Percentiles rank a stretch among this genome's conserved stretches.
Conservation (phyloP, 495 filamentous ascomycete species). For the Endocarpon pusillum region DNA sequence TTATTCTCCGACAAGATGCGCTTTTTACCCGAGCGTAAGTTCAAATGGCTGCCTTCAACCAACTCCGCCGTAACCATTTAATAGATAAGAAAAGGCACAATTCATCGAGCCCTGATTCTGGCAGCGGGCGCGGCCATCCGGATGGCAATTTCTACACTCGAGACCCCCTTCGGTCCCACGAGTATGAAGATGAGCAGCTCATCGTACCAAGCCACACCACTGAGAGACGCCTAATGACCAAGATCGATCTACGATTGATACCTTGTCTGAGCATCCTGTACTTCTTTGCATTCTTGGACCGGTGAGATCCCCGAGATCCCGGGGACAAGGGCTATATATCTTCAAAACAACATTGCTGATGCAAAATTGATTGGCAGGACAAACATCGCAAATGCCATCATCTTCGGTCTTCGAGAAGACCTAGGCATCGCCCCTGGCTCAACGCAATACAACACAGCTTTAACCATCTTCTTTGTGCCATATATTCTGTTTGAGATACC, state of each 20-base stretch:
- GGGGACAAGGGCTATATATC: not conserved
- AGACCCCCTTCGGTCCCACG: conserved; percentile 5
- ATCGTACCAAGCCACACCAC: conserved; percentile 44
- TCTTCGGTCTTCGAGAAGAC: conserved; percentile 45
- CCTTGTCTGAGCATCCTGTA: conserved; percentile 74
- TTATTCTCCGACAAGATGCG: too few species aligned
- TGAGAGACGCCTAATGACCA: conserved; percentile 52
- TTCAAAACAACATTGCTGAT: conserved; percentile 3
- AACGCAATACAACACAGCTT: conserved; percentile 57
- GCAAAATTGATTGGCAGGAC: conserved; percentile 20
- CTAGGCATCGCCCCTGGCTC: conserved; percentile 33
- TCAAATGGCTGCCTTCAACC: too few species aligned
- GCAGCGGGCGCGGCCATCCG: too few species aligned
- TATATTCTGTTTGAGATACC: conserved; percentile 81
- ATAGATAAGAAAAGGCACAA: too few species aligned
- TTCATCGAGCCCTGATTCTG: too few species aligned
- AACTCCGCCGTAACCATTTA: too few species aligned
- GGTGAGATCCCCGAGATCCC: conserved; percentile 24
- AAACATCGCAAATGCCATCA: conserved; percentile 52
- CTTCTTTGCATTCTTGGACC: conserved; percentile 72
- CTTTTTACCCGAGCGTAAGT: too few species aligned
- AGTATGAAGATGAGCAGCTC: conserved; percentile 25
- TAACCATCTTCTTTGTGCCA: conserved; percentile 86
- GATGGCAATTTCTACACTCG: conserved; percentile 19
- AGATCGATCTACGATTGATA: conserved; percentile 66